Evolutionary conservation across 306 rosid genomes (phyloP).

Genomic region (Fagus crenata): DNA sequence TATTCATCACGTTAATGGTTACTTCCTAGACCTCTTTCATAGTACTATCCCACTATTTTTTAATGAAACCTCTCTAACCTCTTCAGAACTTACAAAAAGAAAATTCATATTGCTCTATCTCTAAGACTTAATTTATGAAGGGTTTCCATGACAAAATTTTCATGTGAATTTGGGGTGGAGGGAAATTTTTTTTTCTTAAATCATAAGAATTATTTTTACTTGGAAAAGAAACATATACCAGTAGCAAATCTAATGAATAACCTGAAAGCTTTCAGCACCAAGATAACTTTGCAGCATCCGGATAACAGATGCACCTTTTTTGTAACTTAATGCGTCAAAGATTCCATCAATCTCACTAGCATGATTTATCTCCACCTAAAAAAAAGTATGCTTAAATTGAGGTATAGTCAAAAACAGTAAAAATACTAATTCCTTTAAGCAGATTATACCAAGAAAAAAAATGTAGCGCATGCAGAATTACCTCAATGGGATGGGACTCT

Average conservation of each 20-base stretch:
- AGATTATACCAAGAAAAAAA: constrained; percentile 7
- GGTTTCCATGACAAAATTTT: neutral
- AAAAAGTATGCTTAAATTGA: constrained; percentile 12
- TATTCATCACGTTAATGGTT: neutral
- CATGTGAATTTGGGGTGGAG: neutral
- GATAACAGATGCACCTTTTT: constrained; percentile 90
- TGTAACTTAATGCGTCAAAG: constrained; percentile 94
- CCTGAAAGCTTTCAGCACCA: constrained; percentile 92
- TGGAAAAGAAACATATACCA: neutral
- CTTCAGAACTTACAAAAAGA: neutral
- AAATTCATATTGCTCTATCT: neutral
- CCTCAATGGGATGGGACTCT: constrained; percentile 97
- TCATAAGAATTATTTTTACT: neutral
- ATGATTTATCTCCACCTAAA: constrained; percentile 90
- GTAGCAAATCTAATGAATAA: constrained; percentile 33
- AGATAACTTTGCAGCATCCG: constrained; percentile 97
- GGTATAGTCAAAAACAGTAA: constrained; percentile 6
- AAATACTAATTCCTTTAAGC: constrained; percentile 8
- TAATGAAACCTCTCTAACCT: neutral
- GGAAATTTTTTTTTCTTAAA: neutral
- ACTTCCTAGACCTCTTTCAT: neutral
- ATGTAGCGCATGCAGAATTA: constrained; percentile 25
- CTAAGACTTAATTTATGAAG: neutral
- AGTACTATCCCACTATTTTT: neutral
- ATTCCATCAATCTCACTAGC: constrained; percentile 85